Conservation (phyloP, 148 eudicot species). For the Chenopodium formosanum region DNA sequence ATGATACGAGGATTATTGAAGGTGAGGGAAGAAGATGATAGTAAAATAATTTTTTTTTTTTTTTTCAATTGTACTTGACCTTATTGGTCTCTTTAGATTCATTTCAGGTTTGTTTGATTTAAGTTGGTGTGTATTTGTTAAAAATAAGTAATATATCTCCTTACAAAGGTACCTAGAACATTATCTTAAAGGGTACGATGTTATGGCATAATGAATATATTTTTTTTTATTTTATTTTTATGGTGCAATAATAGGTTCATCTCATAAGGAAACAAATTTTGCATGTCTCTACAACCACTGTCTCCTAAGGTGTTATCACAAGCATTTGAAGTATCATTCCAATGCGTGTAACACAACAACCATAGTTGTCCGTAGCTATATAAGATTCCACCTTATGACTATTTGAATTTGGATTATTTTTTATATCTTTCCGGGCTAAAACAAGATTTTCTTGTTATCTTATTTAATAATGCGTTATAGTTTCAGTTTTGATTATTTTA, state of each 20-base stretch:
- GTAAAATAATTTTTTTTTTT: too few relatives aligned
- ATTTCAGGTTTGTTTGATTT: too few relatives aligned
- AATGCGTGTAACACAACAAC: background rate
- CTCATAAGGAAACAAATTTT: background rate
- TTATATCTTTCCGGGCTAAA: background rate
- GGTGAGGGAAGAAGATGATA: background rate
- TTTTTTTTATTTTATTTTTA: too few relatives aligned
- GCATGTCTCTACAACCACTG: background rate
- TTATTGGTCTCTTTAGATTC: too few relatives aligned
- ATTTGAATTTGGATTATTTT: background rate
- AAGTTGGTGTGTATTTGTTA: too few relatives aligned
- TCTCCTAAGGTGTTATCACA: background rate
- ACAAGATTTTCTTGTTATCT: background rate
- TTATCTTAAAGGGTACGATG: too few relatives aligned
- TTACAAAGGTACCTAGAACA: too few relatives aligned
- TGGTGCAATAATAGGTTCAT: too few relatives aligned
- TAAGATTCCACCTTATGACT: background rate
- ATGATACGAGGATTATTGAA: background rate
- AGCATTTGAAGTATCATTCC: background rate
- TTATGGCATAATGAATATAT: too few relatives aligned
- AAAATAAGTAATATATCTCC: too few relatives aligned
- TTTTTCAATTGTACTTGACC: too few relatives aligned
- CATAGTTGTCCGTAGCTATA: background rate
- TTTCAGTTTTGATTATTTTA: background rate
- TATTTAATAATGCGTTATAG: too few relatives aligned